These are phyloP conservation scores for Sarocladium brachiariae DNA, from an alignment of 2,329 filamentous ascomycete genomes.

Conservation along the genomic window DNA sequence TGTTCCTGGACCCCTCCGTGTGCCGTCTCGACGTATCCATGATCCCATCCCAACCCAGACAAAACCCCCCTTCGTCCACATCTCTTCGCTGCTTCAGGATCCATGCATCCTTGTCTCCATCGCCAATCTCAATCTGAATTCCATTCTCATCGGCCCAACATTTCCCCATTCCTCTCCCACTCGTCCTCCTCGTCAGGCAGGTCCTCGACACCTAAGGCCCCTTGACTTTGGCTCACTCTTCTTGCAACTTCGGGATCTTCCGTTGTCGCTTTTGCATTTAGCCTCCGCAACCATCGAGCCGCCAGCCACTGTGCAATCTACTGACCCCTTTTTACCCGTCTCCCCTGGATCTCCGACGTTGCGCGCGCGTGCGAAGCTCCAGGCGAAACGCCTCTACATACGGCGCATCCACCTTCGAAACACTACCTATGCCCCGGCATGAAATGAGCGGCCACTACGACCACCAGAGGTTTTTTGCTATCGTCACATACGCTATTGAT, in stretches of 20 bases:
- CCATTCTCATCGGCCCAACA: constrained; percentile 2
- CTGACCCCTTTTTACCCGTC: constrained; percentile 4
- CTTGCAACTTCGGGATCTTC: not conserved
- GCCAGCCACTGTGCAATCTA: not conserved
- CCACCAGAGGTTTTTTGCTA: not conserved
- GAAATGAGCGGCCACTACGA: not conserved
- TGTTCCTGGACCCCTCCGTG: not conserved
- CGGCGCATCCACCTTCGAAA: constrained; percentile 7
- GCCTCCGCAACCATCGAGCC: not conserved
- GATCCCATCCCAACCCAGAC: not conserved
- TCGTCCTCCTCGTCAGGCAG: not conserved
- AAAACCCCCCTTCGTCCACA: not conserved
- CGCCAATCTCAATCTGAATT: constrained; percentile 3
- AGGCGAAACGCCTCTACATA: constrained; percentile 3
- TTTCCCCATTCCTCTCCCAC: not conserved
- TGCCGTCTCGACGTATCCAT: too few species aligned
- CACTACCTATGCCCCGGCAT: not conserved
- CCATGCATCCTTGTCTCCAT: not conserved
- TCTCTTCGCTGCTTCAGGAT: not conserved
- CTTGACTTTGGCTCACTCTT: not conserved
- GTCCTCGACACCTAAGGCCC: not conserved
- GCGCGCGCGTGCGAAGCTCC: constrained; percentile 2
- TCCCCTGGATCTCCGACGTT: constrained; percentile 7
- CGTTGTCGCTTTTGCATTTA: not conserved
- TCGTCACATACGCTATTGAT: not conserved